phyloP scores from a whole-genome alignment of 164 flowering plant genomes.

The Pachysandra terminalis region DNA sequence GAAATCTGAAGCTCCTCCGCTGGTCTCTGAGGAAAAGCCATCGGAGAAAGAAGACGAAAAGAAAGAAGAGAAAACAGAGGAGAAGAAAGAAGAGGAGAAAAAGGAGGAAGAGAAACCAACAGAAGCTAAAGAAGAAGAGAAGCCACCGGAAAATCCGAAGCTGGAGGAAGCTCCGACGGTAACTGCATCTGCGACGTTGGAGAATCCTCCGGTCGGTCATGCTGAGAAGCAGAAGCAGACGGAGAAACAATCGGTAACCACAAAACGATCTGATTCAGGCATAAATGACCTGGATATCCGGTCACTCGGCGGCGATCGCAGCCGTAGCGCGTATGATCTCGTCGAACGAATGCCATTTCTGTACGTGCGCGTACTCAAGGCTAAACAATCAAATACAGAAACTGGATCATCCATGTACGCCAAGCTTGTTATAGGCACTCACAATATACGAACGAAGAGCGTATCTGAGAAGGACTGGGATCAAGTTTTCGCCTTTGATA shows the following conservation, averaged over 20 bases:
- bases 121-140: conserved; percentile 18
- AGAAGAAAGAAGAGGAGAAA: conserved; percentile 27
- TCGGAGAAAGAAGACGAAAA: conserved; percentile 26
- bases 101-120: conserved; percentile 15
- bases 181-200: conserved; percentile 22
- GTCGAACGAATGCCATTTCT: conserved; percentile 81
- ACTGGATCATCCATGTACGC: conserved; percentile 32
- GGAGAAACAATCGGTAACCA: conserved; percentile 9
- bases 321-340: conserved; percentile 58
- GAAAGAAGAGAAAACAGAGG: conserved; percentile 32
- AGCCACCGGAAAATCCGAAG: conserved; percentile 22
- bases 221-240: conserved; percentile 20
- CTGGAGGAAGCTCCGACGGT: conserved; percentile 18
- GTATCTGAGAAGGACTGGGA: conserved; percentile 69
- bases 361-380: conserved; percentile 73
- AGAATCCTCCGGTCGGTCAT: conserved; percentile 31
- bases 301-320: conserved; percentile 34
- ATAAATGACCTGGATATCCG: conserved; percentile 42
- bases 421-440: conserved; percentile 84
- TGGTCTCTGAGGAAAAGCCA: conserved; percentile 20
- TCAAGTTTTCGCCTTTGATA: conserved; percentile 86
- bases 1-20: conserved; percentile 19
- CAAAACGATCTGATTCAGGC: conserved; percentile 18
- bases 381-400: conserved; percentile 30
- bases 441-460: conserved; percentile 54